Evolutionary conservation across 176 grass and related monocot species (phyloP).

Genomic region (Poa annua): DNA sequence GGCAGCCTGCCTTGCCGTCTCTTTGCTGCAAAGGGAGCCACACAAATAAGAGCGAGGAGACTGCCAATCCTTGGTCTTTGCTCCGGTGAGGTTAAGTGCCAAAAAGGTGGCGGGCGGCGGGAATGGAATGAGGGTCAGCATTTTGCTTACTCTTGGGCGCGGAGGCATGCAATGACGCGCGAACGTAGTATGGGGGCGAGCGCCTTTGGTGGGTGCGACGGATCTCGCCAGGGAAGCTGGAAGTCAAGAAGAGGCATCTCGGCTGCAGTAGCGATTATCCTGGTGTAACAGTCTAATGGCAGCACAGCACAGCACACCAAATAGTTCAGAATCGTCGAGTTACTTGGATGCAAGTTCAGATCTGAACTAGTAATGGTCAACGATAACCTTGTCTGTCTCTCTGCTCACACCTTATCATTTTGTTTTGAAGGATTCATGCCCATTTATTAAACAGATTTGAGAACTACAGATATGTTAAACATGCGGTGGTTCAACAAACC

Average conservation of each 20-base stretch:
- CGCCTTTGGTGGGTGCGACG: constrained; percentile 11
- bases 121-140: not conserved
- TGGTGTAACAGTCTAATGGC: not conserved
- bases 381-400: too few species aligned
- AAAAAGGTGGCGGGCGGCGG: constrained; percentile 20
- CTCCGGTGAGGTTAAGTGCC: not conserved
- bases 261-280: constrained; percentile 28
- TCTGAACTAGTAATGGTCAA: too few species aligned
- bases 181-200: constrained; percentile 53
- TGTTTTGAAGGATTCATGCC: too few species aligned
- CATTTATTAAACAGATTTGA: too few species aligned
- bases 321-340: too few species aligned
- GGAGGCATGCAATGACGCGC: constrained; percentile 60
- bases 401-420: too few species aligned
- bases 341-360: too few species aligned
- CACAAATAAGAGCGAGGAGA: not conserved
- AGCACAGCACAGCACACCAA: too few species aligned
- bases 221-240: not conserved
- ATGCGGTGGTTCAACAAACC: too few species aligned
- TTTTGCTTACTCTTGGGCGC: constrained; percentile 51
- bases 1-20: constrained; percentile 72
- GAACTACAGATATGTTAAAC: too few species aligned
- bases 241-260: not conserved
- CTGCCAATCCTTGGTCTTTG: too few species aligned
- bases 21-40: constrained; percentile 44